A percentile compares a stretch with the other conserved stretches of the same genome.
Evolutionary conservation across 2,329 filamentous ascomycete species (phyloP).

Genomic region (Leptographium galeiforme): DNA sequence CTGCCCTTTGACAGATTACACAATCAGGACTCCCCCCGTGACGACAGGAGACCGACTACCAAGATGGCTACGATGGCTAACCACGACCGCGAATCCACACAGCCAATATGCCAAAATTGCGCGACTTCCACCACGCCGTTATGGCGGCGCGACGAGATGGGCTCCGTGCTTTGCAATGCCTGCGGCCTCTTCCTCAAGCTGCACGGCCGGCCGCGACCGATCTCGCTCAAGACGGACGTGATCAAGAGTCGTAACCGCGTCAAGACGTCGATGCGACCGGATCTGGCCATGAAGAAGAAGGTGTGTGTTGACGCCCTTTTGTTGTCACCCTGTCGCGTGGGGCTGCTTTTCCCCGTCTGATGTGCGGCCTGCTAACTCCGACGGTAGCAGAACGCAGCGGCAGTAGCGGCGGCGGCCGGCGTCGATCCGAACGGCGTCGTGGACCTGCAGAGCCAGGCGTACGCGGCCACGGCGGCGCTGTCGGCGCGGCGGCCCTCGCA

Average conservation of each 20-base stretch:
- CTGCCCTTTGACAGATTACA: background rate
- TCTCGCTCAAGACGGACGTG: constrained; percentile 95
- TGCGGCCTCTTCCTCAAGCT: constrained; percentile 96
- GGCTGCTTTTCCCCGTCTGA: background rate
- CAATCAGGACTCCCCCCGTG: background rate
- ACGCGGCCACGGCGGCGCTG: constrained; percentile 38
- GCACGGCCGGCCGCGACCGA: constrained; percentile 82
- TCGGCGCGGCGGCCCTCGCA: constrained; percentile 49
- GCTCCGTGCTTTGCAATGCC: constrained; percentile 93
- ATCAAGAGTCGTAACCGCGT: constrained; percentile 99
- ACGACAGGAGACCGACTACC: background rate
- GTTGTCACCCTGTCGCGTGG: background rate
- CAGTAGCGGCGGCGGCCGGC: constrained; percentile 12
- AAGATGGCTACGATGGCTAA: constrained; percentile 38
- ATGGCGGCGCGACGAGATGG: constrained; percentile 94
- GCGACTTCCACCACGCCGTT: constrained; percentile 88
- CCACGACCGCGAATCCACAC: constrained; percentile 46
- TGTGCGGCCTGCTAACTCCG: background rate
- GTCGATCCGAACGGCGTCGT: constrained; percentile 43
- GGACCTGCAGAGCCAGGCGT: constrained; percentile 37
- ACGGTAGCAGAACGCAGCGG: constrained; percentile 5
- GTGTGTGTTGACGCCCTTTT: constrained; percentile 29
- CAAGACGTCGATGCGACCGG: constrained; percentile 62
- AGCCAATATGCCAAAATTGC: constrained; percentile 97
- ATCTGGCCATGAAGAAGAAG: constrained; percentile 74